These are phyloP conservation scores for Colletotrichum sp. DNA, from an alignment of 2,329 filamentous ascomycete species.

Conservation along the genomic window DNA sequence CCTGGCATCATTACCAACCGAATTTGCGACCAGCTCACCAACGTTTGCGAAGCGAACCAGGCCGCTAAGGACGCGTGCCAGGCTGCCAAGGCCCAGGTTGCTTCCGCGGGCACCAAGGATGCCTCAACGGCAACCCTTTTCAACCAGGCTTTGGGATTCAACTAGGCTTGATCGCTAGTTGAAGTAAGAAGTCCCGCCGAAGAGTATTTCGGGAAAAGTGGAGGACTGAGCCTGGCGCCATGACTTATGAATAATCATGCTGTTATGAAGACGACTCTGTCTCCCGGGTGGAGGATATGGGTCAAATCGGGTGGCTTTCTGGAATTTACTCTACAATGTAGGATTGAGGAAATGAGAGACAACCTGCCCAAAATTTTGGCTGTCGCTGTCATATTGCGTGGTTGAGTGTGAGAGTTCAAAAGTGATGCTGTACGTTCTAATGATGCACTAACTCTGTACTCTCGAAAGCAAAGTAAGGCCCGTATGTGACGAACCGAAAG, in stretches of 20 bases:
- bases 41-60: slow-evolving; percentile 61
- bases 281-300: not conserved
- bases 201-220: not conserved
- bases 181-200: not conserved
- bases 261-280: not conserved
- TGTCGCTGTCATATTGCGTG: not conserved
- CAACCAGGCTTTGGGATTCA: slow-evolving; percentile 46
- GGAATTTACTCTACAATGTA: not conserved
- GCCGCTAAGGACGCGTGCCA: slow-evolving; percentile 56
- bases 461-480: not conserved
- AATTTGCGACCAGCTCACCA: slow-evolving; percentile 64
- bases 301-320: not conserved
- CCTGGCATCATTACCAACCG: slow-evolving; percentile 69
- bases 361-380: not conserved
- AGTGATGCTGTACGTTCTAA: not conserved
- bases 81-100: slow-evolving; percentile 53
- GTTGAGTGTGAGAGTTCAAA: not conserved
- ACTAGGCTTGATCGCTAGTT: slow-evolving; percentile 26
- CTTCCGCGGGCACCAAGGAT: slow-evolving; percentile 53
- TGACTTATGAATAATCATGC: not conserved
- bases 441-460: not conserved
- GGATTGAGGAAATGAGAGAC: not conserved
- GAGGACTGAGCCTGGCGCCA: not conserved
- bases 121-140: slow-evolving; percentile 53
- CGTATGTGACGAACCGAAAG: not conserved